Evolutionary conservation across 768 basidiomycete species (phyloP).

Genomic region (Plicaturopsis crispa): DNA sequence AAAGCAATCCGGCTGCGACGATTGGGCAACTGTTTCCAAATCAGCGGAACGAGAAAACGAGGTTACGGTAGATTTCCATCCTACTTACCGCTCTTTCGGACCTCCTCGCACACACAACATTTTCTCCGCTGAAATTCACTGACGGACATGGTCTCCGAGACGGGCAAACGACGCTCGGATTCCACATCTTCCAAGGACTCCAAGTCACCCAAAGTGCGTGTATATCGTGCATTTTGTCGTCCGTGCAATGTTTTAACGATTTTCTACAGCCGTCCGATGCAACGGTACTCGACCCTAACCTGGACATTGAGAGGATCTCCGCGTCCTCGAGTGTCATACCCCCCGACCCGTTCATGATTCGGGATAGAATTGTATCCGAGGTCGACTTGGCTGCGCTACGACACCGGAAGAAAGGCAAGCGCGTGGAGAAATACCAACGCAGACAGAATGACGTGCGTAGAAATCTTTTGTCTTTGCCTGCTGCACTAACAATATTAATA

Average conservation of each 20-base stretch:
- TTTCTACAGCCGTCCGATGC: slow-evolving; percentile 34
- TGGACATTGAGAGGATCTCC: slow-evolving; percentile 33
- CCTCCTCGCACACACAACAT: slow-evolving; percentile 18
- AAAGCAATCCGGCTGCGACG: not conserved
- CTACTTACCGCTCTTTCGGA: slow-evolving; percentile 16
- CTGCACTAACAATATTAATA: slow-evolving; percentile 22
- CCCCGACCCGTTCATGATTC: slow-evolving; percentile 63
- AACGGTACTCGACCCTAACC: slow-evolving; percentile 35
- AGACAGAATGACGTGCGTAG: slow-evolving; percentile 63
- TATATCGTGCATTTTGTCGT: slow-evolving; percentile 5
- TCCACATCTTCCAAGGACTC: slow-evolving; percentile 20
- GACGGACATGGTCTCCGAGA: slow-evolving; percentile 25
- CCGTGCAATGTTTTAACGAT: slow-evolving; percentile 13
- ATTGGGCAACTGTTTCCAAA: slow-evolving; percentile 10
- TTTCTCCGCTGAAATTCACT: slow-evolving; percentile 17
- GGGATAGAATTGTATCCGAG: slow-evolving; percentile 51
- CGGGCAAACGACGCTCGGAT: slow-evolving; percentile 16
- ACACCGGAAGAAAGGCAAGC: slow-evolving; percentile 48
- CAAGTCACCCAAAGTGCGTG: slow-evolving; percentile 16
- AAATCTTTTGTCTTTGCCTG: slow-evolving; percentile 1
- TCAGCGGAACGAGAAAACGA: slow-evolving; percentile 11
- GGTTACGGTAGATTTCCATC: slow-evolving; percentile 10
- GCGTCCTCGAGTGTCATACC: slow-evolving; percentile 22
- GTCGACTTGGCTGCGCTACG: slow-evolving; percentile 59
- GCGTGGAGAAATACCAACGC: slow-evolving; percentile 56